phyloP scores from a whole-genome alignment of 2,329 filamentous ascomycete species.

The Coleophoma cylindrospora region DNA sequence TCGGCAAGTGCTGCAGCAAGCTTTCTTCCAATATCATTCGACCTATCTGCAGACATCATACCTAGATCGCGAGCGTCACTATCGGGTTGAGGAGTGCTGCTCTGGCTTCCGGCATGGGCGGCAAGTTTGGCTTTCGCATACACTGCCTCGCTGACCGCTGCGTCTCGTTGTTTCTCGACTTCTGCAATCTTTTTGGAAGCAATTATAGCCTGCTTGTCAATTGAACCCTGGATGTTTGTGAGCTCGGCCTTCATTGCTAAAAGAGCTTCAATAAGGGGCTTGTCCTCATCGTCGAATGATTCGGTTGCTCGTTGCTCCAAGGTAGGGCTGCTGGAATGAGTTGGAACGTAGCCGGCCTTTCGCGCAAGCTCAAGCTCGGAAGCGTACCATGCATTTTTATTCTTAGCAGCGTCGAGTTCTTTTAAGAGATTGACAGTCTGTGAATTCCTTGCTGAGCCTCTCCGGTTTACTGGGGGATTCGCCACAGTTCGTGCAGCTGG shows the following conservation, averaged over 20 bases:
- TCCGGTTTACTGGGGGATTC: conserved; percentile 53
- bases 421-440: conserved; percentile 69
- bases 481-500: conserved; percentile 47
- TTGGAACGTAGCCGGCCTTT: conserved; percentile 81
- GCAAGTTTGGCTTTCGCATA: conserved; percentile 93
- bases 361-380: conserved; percentile 89
- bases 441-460: conserved; percentile 52
- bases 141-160: conserved; percentile 88
- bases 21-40: conserved; percentile 72
- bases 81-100: conserved; percentile 54
- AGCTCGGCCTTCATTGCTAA: conserved; percentile 88
- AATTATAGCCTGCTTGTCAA: conserved; percentile 80
- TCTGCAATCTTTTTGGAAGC: conserved; percentile 89
- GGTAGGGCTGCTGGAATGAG: conserved; percentile 61
- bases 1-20: conserved; percentile 75
- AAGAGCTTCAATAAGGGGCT: conserved; percentile 85
- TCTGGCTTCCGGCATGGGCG: conserved; percentile 67
- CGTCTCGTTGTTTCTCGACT: conserved; percentile 89
- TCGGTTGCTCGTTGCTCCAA: conserved; percentile 74
- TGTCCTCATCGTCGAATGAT: conserved; percentile 85
- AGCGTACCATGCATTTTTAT: conserved; percentile 92
- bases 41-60: conserved; percentile 51
- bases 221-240: conserved; percentile 80
- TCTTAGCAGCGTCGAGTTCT: conserved; percentile 80
- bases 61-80: conserved; percentile 55